Evolutionary conservation across 1,139 yeast species (phyloP), one percentile per base, ranked within the genome.

Genomic region (Magnusiomyces ingens): DNA sequence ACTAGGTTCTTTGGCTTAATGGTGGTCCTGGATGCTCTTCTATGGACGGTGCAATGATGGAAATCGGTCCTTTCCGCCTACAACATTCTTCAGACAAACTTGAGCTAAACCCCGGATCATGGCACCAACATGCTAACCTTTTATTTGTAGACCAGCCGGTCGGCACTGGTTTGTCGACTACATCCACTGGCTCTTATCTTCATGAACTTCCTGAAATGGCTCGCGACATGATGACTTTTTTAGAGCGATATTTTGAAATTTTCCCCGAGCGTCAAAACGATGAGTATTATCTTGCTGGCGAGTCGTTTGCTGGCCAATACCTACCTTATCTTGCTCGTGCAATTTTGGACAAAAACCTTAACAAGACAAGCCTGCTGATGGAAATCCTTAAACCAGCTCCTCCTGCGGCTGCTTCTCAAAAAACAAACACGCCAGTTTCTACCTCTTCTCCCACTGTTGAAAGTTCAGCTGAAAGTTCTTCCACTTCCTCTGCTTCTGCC

Each of bases 241-340:
- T 94, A 64, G 78, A 80, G 40, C 76, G 78, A 59, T 94, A 83
- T 69, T 84, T 77, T 61, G 75, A 77, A 55, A 64, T 83, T 3
- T 93, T 93, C 67, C 96, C 97, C 0, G 83, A 85, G 51, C 90
- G 87, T 60, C 61, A 70, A 12, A 65, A 66, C 13, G 82, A 86
- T 58, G 86, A 87, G 38, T 71, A 93, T 3, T 82, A 81, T 60
- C 68, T 93, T 49, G 95, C 96, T 0, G 99, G 99, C 26, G 99
- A 93, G 70, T 87, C 96, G 61, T 94, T 84, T 71, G 98, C 99
- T 1, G 99, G 99, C 22, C 98, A 93, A 67, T 93, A 89, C 67
- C 85, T 93, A 55, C 99, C 99, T 1, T 88, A 85, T 67, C 79
- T 91, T 55, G 95, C 94, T 0, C 71, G 78, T 49, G 82, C 80